Evolutionary conservation across 1,284 basidiomycete species (phyloP).

Genomic region (Moesziomyces globuligerus): DNA sequence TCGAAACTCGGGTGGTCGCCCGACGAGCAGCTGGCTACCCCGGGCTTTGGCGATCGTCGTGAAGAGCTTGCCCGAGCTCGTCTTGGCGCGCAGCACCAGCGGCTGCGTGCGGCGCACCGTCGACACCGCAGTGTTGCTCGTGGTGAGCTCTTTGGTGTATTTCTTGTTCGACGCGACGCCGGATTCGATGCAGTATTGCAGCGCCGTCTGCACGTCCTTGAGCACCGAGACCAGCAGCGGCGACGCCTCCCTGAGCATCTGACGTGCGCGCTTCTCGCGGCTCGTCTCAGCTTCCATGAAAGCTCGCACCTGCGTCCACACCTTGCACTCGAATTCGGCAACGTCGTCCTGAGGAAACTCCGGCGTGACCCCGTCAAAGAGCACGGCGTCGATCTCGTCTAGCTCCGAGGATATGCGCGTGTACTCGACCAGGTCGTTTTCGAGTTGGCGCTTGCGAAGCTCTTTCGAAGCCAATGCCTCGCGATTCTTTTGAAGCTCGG

Average conservation of each 20-base stretch:
- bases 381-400: constrained; percentile 15
- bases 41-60: constrained; percentile 52
- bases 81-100: constrained; percentile 50
- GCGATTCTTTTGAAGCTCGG: constrained; percentile 22
- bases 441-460: constrained; percentile 13
- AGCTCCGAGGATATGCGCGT: constrained; percentile 15
- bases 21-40: constrained; percentile 48
- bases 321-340: constrained; percentile 44
- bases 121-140: constrained; percentile 13
- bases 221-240: constrained; percentile 28
- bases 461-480: constrained; percentile 6
- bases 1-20: constrained; percentile 35
- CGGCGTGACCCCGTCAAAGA: constrained; percentile 38
- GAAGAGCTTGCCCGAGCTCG: constrained; percentile 51
- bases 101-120: constrained; percentile 39
- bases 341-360: constrained; percentile 41
- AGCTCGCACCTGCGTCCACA: constrained; percentile 20
- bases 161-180: constrained; percentile 51
- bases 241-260: constrained; percentile 33
- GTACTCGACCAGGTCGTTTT: constrained; percentile 25
- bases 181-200: constrained; percentile 48
- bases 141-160: constrained; percentile 45
- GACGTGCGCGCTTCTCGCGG: constrained; percentile 51
- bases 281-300: constrained; percentile 47
- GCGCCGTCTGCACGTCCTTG: constrained; percentile 40